Evolutionary conservation across 352 stramenopile genomes (phyloP).

Genomic region (Globisporangium alternatum): DNA sequence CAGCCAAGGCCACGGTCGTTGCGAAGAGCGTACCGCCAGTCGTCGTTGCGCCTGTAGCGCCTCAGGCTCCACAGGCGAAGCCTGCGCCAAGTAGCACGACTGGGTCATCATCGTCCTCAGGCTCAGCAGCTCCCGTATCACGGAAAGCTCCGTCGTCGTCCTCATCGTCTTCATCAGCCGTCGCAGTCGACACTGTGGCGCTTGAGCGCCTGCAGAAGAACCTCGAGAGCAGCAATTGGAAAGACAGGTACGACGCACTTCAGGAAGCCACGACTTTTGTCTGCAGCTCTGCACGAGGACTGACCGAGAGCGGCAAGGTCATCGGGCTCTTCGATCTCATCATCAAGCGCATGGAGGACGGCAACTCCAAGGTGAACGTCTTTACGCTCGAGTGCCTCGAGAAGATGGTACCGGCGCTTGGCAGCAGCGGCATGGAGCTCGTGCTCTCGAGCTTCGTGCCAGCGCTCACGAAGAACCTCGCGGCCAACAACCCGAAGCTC

Average conservation of each 20-base stretch:
- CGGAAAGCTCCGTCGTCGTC: neutral
- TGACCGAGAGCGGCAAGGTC: slow-evolving; percentile 47
- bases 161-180: neutral
- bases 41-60: neutral
- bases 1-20: slow-evolving; percentile 2
- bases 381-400: slow-evolving; percentile 58
- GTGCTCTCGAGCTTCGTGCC: slow-evolving; percentile 57
- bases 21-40: neutral
- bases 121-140: neutral
- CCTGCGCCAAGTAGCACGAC: neutral
- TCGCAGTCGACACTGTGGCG: slow-evolving; percentile 31
- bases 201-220: slow-evolving; percentile 40
- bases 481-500: slow-evolving; percentile 52
- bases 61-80: neutral
- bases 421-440: slow-evolving; percentile 49
- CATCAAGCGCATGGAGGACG: slow-evolving; percentile 69
- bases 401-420: slow-evolving; percentile 44
- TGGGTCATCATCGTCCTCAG: slow-evolving; percentile 3
- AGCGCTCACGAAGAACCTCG: slow-evolving; percentile 52
- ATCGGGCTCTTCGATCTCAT: slow-evolving; percentile 64
- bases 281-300: slow-evolving; percentile 9
- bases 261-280: slow-evolving; percentile 40
- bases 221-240: slow-evolving; percentile 77
- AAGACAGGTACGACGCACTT: slow-evolving; percentile 69
- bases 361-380: slow-evolving; percentile 71